Evolutionary conservation across 2,329 filamentous ascomycete species (phyloP).

Genomic region (Aspergillus luchuensis): DNA sequence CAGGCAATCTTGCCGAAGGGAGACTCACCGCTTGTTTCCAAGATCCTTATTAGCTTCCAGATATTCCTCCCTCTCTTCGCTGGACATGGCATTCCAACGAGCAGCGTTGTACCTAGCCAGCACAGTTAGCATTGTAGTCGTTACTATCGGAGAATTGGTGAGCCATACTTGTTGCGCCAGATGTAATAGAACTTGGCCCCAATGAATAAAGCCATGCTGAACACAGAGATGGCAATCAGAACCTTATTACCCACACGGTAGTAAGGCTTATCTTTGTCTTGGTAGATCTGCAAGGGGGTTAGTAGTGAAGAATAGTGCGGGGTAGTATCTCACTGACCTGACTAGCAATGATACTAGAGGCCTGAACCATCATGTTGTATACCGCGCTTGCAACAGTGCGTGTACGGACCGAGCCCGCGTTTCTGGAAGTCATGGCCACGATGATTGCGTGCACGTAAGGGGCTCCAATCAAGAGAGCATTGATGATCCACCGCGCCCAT

Average conservation of each 20-base stretch:
- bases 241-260: slow-evolving; percentile 62
- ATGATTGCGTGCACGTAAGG: slow-evolving; percentile 63
- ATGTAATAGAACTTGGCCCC: slow-evolving; percentile 45
- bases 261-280: slow-evolving; percentile 57
- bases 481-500: slow-evolving; percentile 56
- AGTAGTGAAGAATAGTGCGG: background rate
- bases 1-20: background rate
- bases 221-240: slow-evolving; percentile 55
- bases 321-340: slow-evolving; percentile 33
- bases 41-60: slow-evolving; percentile 40
- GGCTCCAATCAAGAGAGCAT: slow-evolving; percentile 57
- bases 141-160: background rate
- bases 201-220: slow-evolving; percentile 55
- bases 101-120: slow-evolving; percentile 32
- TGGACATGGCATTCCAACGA: slow-evolving; percentile 45
- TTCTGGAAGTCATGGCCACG: slow-evolving; percentile 48
- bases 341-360: slow-evolving; percentile 42
- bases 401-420: slow-evolving; percentile 47
- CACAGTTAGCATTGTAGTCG: slow-evolving; percentile 6
- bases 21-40: slow-evolving; percentile 47
- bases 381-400: slow-evolving; percentile 48
- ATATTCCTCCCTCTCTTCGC: slow-evolving; percentile 41
- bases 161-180: slow-evolving; percentile 42
- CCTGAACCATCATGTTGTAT: slow-evolving; percentile 52
- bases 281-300: slow-evolving; percentile 53